phyloP scores from a whole-genome alignment of 2,329 filamentous ascomycete species.

The Lasiodiplodia sp. region DNA sequence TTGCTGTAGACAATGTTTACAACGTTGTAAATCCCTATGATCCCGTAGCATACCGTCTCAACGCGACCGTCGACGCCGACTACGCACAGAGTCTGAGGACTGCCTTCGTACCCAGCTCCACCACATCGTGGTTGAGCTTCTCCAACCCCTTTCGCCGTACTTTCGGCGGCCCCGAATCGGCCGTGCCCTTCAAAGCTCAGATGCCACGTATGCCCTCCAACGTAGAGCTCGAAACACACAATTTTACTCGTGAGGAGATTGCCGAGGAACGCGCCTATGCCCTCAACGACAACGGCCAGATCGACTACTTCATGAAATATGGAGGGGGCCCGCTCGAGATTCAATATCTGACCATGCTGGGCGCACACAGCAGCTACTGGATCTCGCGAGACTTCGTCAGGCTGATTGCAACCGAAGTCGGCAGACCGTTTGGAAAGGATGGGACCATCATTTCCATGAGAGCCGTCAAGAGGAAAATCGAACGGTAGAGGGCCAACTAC shows the following conservation, averaged over 20 bases:
- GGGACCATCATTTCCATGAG: conserved; percentile 62
- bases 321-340: conserved; percentile 89
- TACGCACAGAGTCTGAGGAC: conserved; percentile 80
- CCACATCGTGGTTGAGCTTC: conserved; percentile 56
- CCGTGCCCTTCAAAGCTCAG: conserved; percentile 41
- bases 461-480: conserved; percentile 58
- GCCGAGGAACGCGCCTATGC: conserved; percentile 87
- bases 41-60: conserved; percentile 90
- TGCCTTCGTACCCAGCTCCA: conserved; percentile 79
- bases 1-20: conserved; percentile 95
- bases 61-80: conserved; percentile 82
- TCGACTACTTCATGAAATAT: conserved; percentile 87
- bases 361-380: conserved; percentile 96
- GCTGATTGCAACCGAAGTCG: conserved; percentile 87
- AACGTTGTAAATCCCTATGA: conserved; percentile 83
- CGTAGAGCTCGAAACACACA: conserved; percentile 93
- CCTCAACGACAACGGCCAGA: conserved; percentile 95
- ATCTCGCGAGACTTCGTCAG: conserved; percentile 84
- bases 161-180: conserved; percentile 36
- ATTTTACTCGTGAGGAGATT: conserved; percentile 90
- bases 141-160: conserved; percentile 50
- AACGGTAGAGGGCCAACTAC: neutral
- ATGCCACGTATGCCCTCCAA: conserved; percentile 54
- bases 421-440: conserved; percentile 72
- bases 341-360: conserved; percentile 96